phyloP scores from a whole-genome alignment of 768 basidiomycete species.

The Solioccasus polychromus region DNA sequence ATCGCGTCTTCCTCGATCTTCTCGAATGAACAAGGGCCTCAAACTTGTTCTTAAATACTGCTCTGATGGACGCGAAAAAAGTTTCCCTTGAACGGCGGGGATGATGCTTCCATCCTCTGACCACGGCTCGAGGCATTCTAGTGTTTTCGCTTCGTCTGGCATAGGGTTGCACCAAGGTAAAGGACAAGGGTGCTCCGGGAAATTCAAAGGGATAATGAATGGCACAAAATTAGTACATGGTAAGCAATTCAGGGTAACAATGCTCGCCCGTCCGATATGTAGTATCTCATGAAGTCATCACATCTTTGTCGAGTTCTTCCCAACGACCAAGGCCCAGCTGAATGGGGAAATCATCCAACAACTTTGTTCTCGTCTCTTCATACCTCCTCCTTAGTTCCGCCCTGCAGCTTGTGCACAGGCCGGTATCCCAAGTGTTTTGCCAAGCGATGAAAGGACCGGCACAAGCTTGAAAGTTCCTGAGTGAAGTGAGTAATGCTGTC shows the following conservation, averaged over 20 bases:
- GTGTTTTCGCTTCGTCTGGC: too few relatives aligned
- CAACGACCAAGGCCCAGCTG: slow-evolving; percentile 4
- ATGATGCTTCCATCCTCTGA: slow-evolving; percentile 5
- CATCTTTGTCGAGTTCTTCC: slow-evolving; percentile 7
- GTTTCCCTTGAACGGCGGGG: slow-evolving; percentile 3
- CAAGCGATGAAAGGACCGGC: slow-evolving; percentile 1
- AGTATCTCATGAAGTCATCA: too few relatives aligned
- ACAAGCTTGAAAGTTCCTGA: too few relatives aligned
- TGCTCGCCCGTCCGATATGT: too few relatives aligned
- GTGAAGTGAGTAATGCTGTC: too few relatives aligned
- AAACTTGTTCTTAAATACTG: slow-evolving; percentile 8
- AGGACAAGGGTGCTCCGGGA: too few relatives aligned
- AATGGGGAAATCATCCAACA: slow-evolving; percentile 4
- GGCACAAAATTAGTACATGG: too few relatives aligned
- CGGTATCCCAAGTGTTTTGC: background rate
- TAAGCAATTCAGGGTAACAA: too few relatives aligned
- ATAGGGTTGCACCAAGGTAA: too few relatives aligned
- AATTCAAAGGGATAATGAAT: too few relatives aligned
- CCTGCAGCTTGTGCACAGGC: background rate
- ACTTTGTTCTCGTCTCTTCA: background rate
- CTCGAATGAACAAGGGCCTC: too few relatives aligned
- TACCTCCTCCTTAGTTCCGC: background rate
- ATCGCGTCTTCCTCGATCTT: too few relatives aligned
- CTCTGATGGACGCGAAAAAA: slow-evolving; percentile 7
- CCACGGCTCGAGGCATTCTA: slow-evolving; percentile 7